phyloP scores from a whole-genome alignment of 140 eudicot genomes.

The Senecio squalidus region DNA sequence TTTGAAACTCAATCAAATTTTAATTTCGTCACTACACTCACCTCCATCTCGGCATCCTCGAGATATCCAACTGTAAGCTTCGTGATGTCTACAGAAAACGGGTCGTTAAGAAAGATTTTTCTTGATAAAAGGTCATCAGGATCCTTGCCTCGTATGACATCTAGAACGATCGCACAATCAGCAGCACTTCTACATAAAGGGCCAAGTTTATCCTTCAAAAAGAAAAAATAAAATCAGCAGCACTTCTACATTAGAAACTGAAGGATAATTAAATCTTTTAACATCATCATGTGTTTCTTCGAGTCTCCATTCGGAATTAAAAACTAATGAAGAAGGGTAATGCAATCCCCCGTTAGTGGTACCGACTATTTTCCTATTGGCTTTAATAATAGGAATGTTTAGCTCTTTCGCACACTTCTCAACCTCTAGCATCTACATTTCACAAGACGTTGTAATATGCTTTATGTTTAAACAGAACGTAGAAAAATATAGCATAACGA shows the following conservation, averaged over 20 bases:
- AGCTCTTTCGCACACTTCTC: slow-evolving; percentile 67
- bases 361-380: slow-evolving; percentile 72
- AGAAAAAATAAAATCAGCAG: slow-evolving; percentile 24
- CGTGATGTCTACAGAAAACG: slow-evolving; percentile 50
- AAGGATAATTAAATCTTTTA: slow-evolving; percentile 53
- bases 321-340: slow-evolving; percentile 63
- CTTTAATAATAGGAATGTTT: slow-evolving; percentile 47
- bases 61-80: slow-evolving; percentile 86
- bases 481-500: too few species aligned
- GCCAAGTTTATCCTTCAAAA: slow-evolving; percentile 69
- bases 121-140: slow-evolving; percentile 71
- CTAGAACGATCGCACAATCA: slow-evolving; percentile 60
- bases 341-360: slow-evolving; percentile 64
- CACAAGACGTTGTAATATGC: too few species aligned
- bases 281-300: slow-evolving; percentile 24
- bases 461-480: too few species aligned
- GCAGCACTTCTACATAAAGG: too few species aligned
- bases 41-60: slow-evolving; percentile 89
- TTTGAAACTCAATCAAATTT: too few species aligned
- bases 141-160: slow-evolving; percentile 68
- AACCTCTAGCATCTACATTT: slow-evolving; percentile 59
- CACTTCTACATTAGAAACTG: slow-evolving; percentile 41
- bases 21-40: slow-evolving; percentile 13
- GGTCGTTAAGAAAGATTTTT: slow-evolving; percentile 53
- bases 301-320: slow-evolving; percentile 56